These are phyloP conservation scores for Cordyceps militaris DNA, from an alignment of 2,329 filamentous ascomycete genomes.

Conservation along the genomic window DNA sequence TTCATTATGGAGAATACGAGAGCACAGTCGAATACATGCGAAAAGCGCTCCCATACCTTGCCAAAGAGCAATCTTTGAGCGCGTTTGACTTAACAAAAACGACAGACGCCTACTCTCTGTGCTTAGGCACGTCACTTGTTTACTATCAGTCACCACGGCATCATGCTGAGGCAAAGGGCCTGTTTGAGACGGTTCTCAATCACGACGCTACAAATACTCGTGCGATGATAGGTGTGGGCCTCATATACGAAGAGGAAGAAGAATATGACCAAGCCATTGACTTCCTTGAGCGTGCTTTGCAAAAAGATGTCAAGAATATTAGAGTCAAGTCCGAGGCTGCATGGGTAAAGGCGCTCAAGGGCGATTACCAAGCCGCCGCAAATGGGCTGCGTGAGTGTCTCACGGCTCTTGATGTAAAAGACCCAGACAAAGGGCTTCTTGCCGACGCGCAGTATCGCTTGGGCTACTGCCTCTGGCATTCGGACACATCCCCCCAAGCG, in stretches of 20 bases:
- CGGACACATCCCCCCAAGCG: conserved; percentile 65
- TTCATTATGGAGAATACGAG: conserved; percentile 78
- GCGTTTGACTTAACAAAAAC: conserved; percentile 64
- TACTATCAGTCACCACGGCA: conserved; percentile 85
- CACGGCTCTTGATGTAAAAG: conserved; percentile 54
- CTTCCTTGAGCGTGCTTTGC: conserved; percentile 69
- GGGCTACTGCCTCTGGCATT: conserved; percentile 79
- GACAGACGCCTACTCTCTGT: conserved; percentile 66
- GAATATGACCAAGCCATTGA: conserved; percentile 76
- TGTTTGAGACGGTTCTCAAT: conserved; percentile 76
- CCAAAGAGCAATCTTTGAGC: conserved; percentile 55
- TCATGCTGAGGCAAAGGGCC: conserved; percentile 76
- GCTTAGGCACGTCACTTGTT: conserved; percentile 80
- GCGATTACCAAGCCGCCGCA: conserved; percentile 62
- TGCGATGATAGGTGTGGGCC: conserved; percentile 80
- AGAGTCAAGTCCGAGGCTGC: conserved; percentile 79
- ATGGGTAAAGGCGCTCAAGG: conserved; percentile 83
- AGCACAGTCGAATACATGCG: conserved; percentile 72
- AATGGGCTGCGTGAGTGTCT: conserved; percentile 66
- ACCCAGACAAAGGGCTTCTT: conserved; percentile 60
- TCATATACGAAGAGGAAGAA: conserved; percentile 90
- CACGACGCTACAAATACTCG: conserved; percentile 69
- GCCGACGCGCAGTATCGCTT: conserved; percentile 82
- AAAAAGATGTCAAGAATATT: conserved; percentile 66
- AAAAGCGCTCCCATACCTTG: conserved; percentile 58